Evolutionary conservation across 768 basidiomycete species (phyloP), one percentile per base, ranked within the genome.

Genomic region (Russula brevipes): DNA sequence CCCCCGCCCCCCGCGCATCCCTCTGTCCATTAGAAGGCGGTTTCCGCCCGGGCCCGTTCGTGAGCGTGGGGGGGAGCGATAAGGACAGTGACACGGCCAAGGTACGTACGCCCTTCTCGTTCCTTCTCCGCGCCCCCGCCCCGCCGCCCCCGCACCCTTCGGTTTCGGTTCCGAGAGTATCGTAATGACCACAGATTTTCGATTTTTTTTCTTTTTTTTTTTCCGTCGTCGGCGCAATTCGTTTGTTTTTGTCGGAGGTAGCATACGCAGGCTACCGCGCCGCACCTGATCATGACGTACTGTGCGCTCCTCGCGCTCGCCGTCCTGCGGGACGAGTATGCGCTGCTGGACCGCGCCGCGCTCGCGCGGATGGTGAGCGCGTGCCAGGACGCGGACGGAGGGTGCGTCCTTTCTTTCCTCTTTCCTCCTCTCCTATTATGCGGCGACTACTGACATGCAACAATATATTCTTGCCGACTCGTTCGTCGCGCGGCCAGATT

Each of bases 201-300:
- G 5, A 8, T 16, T n/a, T 36, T 4, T 24, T 11, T 38, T 47
- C 6, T 3, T n/a, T 35, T 6, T 9, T 4, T 5, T 44, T 35
- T 24, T 38, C n/a, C 30, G n/a, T 2, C 11, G 7, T 14, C 41
- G 11, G 9, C 41, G 41, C 41, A 33, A 31, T 24, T 42, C 49
- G 30, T 53, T 33, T 49, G 35, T 41, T 11, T 39, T 50, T 19
- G 12, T 63, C 39, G 59, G 66, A 56, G 45, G 42, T 46, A 76
- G 70, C 67, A 24, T 69, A 73, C 31, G 79, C 77, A 31, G 19
- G 49, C n/a, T 10, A 78, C 89, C 66, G 80, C 82, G 17, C 89
- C 91, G 0, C 89, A 98, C 73, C 77, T 98, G 16, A 92, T 97
- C 59, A 91, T 94, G 82, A 94, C 95, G 8, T 99, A 98, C 70